phyloP scores from a whole-genome alignment of 192 early-diverging fungal genomes.

The Pilaira anomala region DNA sequence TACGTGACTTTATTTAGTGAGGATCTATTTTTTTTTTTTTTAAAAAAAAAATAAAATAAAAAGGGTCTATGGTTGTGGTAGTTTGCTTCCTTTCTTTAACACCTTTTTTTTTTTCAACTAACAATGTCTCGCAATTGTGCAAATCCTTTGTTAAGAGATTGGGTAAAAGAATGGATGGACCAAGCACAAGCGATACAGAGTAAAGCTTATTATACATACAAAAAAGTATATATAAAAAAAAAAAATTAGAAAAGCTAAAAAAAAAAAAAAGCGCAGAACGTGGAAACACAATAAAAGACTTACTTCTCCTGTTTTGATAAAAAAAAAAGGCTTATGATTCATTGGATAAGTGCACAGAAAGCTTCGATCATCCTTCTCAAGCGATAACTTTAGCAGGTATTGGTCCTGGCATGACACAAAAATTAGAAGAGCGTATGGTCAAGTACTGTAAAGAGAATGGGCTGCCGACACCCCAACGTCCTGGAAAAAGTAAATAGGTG shows the following conservation, averaged over 20 bases:
- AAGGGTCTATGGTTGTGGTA: no score
- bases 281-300: neutral
- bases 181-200: constrained; percentile 43
- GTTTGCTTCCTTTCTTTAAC: no score
- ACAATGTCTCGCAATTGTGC: constrained; percentile 45
- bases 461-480: constrained; percentile 33
- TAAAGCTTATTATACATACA: constrained; percentile 57
- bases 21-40: no score
- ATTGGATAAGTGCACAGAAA: constrained; percentile 55
- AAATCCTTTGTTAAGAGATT: constrained; percentile 64
- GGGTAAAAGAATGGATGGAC: constrained; percentile 70
- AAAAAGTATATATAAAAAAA: constrained; percentile 35
- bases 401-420: constrained; percentile 50
- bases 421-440: constrained; percentile 51
- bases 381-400: constrained; percentile 61
- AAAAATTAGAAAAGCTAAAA: no score
- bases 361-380: constrained; percentile 58
- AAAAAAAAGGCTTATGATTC: constrained; percentile 56
- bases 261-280: neutral
- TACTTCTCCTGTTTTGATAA: neutral
- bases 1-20: no score
- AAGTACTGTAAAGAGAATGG: constrained; percentile 55
- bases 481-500: neutral
- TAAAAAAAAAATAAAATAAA: no score
- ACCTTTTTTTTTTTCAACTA: neutral